phyloP scores from a whole-genome alignment of 257 asterid genomes.

The Gentiana straminea region DNA sequence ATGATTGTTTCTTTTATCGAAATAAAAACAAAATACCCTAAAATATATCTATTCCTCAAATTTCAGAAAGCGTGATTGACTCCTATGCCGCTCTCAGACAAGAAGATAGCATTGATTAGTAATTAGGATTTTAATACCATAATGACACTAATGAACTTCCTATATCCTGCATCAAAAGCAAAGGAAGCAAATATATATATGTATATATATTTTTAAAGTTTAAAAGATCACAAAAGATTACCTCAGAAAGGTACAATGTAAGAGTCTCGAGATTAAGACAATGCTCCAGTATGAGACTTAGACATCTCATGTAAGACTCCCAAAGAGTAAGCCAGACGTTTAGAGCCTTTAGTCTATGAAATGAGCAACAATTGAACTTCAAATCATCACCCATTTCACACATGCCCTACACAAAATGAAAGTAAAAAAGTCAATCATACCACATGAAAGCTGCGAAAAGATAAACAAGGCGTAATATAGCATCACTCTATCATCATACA shows the following conservation, averaged over 20 bases:
- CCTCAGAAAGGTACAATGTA: background rate
- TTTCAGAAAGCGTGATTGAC: no score
- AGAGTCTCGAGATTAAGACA: conserved; percentile 9
- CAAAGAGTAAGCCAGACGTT: background rate
- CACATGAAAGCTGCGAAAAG: background rate
- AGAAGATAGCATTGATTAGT: no score
- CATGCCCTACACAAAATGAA: background rate
- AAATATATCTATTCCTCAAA: no score
- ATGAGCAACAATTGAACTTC: background rate
- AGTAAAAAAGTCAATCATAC: background rate
- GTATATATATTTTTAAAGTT: no score
- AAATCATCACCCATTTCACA: background rate
- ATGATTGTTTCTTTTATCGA: no score
- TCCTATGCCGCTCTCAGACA: no score
- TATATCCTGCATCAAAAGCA: no score
- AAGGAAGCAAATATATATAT: no score
- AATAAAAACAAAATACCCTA: background rate
- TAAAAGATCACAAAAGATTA: background rate
- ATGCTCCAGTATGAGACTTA: conserved; percentile 6
- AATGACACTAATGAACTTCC: no score
- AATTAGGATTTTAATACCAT: no score
- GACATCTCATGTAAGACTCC: background rate
- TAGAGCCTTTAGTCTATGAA: conserved; percentile 6
- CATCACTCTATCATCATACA: no score
- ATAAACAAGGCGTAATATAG: no score